Base-by-base conservation (phyloP, 164 flowering plant species). In the Malania oleifera region DNA sequence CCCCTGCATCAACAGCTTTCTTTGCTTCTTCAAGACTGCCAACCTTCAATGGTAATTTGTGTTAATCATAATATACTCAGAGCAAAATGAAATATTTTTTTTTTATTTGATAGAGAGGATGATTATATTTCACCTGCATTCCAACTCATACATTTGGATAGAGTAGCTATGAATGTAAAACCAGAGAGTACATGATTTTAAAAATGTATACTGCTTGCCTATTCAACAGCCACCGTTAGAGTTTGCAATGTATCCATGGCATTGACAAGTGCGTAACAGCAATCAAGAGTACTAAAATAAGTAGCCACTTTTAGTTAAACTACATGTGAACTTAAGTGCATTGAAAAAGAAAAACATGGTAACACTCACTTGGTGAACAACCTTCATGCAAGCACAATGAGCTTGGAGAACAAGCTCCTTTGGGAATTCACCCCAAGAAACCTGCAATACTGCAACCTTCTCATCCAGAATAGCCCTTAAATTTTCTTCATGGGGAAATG, bases 341-440 rank as follows among this genome's bases (percentile, higher is more conserved):
- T 38, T 1, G 2, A 38, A n/a, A n/a, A n/a, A n/a, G 17, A 45
- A 45, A 45, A 45, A 17, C 10, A 8, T 45, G 0, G 15, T 19
- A 19, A 27, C 13, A 77, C 86, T 73, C 66, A 89, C 97, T 68
- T 93, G 97, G 40, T 87, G 91, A 65, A 87, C 73, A 75, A 93
- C 77, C 62, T 84, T 87, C 49, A 87, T 89, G 19, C 97, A 96
- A 29, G 85, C 87, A 62, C 31, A 51, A 66, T 90, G 98, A 70
- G 96, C 97, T 73, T 78, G 66, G 50, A 28, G 54, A 22, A 90
- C 87, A 50, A 86, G 82, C 66, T 84, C 86, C 72, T 70, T 57
- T 0, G 87, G 60, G 61, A 81, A 79, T 48, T 87, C 95, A 37
- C 97, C 98, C 98, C 97, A 93, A 20, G 68, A 87, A 46, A 93